phyloP scores from a whole-genome alignment of 106 monocot genomes.

The Acorus calamus region DNA sequence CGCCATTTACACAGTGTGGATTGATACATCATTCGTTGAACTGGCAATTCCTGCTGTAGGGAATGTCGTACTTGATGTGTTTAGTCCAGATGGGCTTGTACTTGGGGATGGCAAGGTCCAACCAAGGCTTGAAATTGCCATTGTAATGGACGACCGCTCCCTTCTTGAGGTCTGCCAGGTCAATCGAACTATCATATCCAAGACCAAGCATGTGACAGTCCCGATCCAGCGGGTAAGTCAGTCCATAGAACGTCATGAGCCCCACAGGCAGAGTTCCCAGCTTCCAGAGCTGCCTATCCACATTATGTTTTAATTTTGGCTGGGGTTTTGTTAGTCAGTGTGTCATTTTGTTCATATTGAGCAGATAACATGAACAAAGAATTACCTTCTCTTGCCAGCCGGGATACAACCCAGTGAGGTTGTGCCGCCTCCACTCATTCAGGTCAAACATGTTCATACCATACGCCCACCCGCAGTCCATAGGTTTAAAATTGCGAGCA shows the following conservation, averaged over 20 bases:
- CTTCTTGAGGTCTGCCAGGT: conserved; percentile 19
- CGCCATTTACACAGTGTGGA: too few relatives aligned
- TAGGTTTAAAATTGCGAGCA: conserved; percentile 33
- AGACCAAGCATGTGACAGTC: conserved; percentile 65
- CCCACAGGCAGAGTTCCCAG: not conserved
- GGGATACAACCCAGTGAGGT: conserved; percentile 43
- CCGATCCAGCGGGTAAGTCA: conserved; percentile 12
- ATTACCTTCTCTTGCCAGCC: conserved; percentile 50
- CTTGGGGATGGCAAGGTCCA: conserved; percentile 45
- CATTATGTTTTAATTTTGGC: too few relatives aligned
- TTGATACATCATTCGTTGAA: conserved; percentile 2
- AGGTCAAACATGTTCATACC: conserved; percentile 51
- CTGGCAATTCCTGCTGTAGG: conserved; percentile 22
- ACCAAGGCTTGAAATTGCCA: conserved; percentile 67
- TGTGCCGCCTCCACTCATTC: conserved; percentile 37
- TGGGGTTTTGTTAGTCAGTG: too few relatives aligned
- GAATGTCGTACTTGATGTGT: conserved; percentile 18
- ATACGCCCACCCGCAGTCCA: conserved; percentile 52
- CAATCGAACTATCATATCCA: conserved; percentile 51
- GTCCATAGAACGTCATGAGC: conserved; percentile 24
- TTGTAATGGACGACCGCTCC: conserved; percentile 64
- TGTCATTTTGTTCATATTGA: too few relatives aligned
- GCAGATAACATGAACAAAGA: not conserved
- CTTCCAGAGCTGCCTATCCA: not conserved
- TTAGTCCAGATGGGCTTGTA: conserved; percentile 49